These are phyloP conservation scores for Datisca glomerata DNA, from an alignment of 306 rosid genomes.

Conservation along the genomic window DNA sequence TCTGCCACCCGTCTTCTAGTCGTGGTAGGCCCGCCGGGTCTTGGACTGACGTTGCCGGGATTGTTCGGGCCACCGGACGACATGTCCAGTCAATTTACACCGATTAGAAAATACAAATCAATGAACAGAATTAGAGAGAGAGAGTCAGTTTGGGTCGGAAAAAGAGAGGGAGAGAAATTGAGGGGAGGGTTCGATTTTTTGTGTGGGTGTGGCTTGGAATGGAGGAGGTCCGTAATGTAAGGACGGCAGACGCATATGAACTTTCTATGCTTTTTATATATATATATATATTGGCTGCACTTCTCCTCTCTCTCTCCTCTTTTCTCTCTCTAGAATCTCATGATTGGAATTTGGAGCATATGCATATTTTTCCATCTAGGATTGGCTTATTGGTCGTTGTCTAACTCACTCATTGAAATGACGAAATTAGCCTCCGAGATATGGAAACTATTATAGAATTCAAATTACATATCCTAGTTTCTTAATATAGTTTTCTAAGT, in stretches of 20 bases:
- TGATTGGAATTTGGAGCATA: conserved; percentile 7
- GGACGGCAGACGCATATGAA: conserved; percentile 1
- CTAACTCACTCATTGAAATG: too few species aligned
- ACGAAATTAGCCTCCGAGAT: too few species aligned
- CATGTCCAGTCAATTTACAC: conserved; percentile 17
- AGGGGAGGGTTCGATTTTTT: neutral
- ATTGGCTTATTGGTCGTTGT: too few species aligned
- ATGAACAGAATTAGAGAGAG: neutral
- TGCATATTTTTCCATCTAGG: too few species aligned
- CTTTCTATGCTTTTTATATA: conserved; percentile 1
- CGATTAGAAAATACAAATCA: neutral
- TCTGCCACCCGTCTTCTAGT: conserved; percentile 30
- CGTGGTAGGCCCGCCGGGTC: conserved; percentile 13
- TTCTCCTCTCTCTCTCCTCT: neutral
- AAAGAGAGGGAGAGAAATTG: neutral
- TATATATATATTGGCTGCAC: too few species aligned
- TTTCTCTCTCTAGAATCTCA: conserved; percentile 4
- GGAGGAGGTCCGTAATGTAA: conserved; percentile 13
- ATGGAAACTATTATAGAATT: too few species aligned
- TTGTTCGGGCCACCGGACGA: conserved; percentile 15
- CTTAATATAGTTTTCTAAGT: too few species aligned
- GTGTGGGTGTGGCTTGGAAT: neutral
- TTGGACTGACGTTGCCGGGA: conserved; percentile 8
- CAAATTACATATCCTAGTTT: too few species aligned
- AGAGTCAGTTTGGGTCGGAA: too few species aligned